Percentiles rank a stretch among this genome's conserved stretches.
Evolutionary conservation across 805 yeast genomes (phyloP).

Genomic region (Teunomyces tritomae): DNA sequence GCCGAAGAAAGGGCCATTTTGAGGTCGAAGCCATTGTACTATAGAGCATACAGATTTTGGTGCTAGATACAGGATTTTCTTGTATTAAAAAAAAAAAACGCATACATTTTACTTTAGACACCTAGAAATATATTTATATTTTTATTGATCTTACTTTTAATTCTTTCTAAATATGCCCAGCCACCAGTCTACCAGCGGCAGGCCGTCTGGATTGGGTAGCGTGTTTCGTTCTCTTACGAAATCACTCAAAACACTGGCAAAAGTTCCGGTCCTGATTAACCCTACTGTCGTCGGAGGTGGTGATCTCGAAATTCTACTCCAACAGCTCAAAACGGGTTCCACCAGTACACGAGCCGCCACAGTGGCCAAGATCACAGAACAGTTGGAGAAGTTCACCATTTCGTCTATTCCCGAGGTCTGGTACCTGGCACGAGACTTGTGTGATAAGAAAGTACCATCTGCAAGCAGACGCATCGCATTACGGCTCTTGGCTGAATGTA

Average conservation of each 20-base stretch:
- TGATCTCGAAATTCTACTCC: conserved; percentile 37
- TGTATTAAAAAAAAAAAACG: no score
- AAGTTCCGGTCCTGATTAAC: conserved; percentile 36
- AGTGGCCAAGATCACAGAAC: conserved; percentile 47
- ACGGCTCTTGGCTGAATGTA: conserved; percentile 54
- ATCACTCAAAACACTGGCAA: conserved; percentile 28
- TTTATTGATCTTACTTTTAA: no score
- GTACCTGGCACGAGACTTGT: conserved; percentile 61
- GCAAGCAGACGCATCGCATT: conserved; percentile 46
- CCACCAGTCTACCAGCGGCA: conserved; percentile 27
- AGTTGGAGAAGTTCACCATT: conserved; percentile 51
- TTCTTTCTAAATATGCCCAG: conserved; percentile 14
- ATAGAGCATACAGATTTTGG: conserved; percentile 34
- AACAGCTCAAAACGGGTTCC: conserved; percentile 37
- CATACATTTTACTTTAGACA: no score
- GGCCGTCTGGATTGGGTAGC: conserved; percentile 36
- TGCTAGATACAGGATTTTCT: conserved; percentile 18
- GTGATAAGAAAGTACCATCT: conserved; percentile 38
- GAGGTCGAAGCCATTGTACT: conserved; percentile 31
- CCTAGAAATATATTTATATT: no score
- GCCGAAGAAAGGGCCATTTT: conserved; percentile 31
- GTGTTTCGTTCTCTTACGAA: conserved; percentile 40
- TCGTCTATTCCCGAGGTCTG: conserved; percentile 71
- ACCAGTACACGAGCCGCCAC: conserved; percentile 45
- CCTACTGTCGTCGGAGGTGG: conserved; percentile 47